A percentile compares a stretch with the other conserved stretches of the same genome.
phyloP scores from a whole-genome alignment of 2,329 filamentous ascomycete species.

The Cercospora zeina region DNA sequence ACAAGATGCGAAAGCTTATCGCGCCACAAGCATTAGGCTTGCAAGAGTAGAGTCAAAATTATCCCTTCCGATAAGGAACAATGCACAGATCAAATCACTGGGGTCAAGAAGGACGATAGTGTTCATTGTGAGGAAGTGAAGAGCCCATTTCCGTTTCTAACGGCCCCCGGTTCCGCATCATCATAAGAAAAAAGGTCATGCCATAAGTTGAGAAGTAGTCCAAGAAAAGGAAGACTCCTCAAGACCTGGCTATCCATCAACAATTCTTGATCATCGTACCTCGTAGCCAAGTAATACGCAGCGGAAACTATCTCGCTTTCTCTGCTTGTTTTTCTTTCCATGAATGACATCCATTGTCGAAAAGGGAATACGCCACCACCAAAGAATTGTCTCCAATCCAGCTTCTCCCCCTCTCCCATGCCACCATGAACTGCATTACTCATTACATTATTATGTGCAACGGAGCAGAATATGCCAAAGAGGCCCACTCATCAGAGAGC shows the following conservation, averaged over 20 bases:
- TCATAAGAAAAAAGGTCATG: background rate
- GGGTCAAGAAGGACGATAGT: background rate
- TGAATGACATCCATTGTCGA: background rate
- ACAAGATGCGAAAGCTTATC: background rate
- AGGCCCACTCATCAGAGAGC: background rate
- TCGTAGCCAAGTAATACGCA: constrained; percentile 15
- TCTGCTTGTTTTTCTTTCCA: constrained; percentile 13
- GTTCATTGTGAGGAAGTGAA: background rate
- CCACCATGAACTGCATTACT: constrained; percentile 21
- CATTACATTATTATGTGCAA: constrained; percentile 28
- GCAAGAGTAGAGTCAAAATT: background rate
- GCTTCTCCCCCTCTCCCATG: background rate
- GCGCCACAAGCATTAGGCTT: background rate
- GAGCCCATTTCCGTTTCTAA: constrained; percentile 4
- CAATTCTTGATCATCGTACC: constrained; percentile 6
- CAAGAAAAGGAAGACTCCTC: background rate
- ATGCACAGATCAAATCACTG: background rate
- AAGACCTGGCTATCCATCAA: constrained; percentile 7
- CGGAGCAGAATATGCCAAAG: constrained; percentile 12
- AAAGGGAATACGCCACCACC: background rate
- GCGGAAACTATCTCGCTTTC: constrained; percentile 11
- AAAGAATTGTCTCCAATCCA: background rate
- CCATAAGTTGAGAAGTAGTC: background rate
- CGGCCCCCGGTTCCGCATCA: background rate
- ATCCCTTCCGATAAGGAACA: background rate